Conservation (phyloP, 768 basidiomycete genomes). For the Tephrocybe sp. region DNA sequence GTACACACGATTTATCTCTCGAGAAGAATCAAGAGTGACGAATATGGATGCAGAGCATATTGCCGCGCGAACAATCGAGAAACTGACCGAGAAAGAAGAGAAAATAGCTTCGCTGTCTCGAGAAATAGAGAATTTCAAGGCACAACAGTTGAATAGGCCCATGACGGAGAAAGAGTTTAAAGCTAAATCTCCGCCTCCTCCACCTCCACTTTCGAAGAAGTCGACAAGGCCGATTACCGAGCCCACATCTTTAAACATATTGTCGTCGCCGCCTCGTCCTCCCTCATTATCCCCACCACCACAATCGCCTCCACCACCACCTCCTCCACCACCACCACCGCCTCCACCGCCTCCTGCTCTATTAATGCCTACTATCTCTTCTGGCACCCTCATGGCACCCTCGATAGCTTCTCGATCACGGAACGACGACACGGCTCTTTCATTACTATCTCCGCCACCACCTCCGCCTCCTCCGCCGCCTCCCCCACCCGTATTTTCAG, state of each 20-base stretch:
- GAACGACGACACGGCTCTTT: too few species aligned
- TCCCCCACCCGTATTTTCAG: conserved; percentile 18
- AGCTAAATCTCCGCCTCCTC: conserved; percentile 59
- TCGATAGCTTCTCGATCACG: too few species aligned
- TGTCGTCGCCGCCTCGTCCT: neutral
- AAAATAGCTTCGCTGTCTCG: conserved; percentile 51
- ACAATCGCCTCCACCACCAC: conserved; percentile 18
- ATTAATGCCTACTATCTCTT: neutral
- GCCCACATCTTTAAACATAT: neutral
- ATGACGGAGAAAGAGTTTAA: conserved; percentile 74
- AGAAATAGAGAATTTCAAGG: conserved; percentile 49
- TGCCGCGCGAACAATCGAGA: conserved; percentile 68
- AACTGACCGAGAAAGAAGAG: conserved; percentile 63
- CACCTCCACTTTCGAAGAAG: conserved; percentile 49
- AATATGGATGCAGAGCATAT: conserved; percentile 68
- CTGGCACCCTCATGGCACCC: too few species aligned
- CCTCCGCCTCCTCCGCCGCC: conserved; percentile 29
- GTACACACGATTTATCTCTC: conserved; percentile 69
- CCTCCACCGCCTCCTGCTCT: conserved; percentile 21
- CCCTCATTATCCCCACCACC: conserved; percentile 2
- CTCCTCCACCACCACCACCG: conserved; percentile 14
- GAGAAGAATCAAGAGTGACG: conserved; percentile 46
- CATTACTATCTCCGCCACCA: conserved; percentile 17
- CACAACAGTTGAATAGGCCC: conserved; percentile 48
- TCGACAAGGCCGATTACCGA: conserved; percentile 23